Percentiles rank a stretch among this genome's conserved stretches.
Conservation (phyloP, 306 rosid genomes). For the Senna siamea region DNA sequence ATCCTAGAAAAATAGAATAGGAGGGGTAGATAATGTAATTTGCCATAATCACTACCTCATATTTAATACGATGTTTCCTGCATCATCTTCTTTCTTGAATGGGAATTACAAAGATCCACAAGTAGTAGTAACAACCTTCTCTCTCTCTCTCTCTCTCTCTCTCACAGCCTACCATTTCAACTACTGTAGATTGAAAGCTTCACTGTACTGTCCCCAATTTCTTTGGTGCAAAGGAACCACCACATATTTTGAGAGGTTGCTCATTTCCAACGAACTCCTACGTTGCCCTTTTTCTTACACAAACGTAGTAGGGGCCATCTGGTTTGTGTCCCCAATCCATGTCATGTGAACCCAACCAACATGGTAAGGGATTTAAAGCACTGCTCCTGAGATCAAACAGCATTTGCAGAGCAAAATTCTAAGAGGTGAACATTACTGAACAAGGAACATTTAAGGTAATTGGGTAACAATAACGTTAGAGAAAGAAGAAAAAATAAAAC, state of each 20-base stretch:
- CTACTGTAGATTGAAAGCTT: conserved; percentile 43
- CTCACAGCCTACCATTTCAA: too few relatives aligned
- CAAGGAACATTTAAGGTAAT: neutral
- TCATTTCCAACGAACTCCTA: neutral
- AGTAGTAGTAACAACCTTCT: conserved; percentile 55
- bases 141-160: too few relatives aligned
- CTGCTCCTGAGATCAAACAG: neutral
- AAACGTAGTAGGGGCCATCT: neutral
- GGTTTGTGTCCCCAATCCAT: neutral
- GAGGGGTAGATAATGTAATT: conserved; percentile 40
- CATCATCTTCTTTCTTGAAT: conserved; percentile 17
- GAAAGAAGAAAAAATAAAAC: too few relatives aligned
- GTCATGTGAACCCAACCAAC: conserved; percentile 26
- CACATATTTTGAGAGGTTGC: too few relatives aligned
- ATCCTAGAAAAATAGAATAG: neutral
- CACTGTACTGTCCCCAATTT: too few relatives aligned
- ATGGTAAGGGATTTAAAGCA: conserved; percentile 26
- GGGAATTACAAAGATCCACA: conserved; percentile 50
- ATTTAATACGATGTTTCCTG: conserved; percentile 36
- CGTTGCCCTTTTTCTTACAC: neutral
- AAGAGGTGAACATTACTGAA: neutral
- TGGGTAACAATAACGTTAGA: neutral
- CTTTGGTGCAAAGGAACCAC: too few relatives aligned
- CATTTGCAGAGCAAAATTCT: too few relatives aligned
- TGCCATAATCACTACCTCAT: conserved; percentile 27